Evolutionary conservation across 179 eudicot species (phyloP).

Genomic region (Spinacia oleracea): DNA sequence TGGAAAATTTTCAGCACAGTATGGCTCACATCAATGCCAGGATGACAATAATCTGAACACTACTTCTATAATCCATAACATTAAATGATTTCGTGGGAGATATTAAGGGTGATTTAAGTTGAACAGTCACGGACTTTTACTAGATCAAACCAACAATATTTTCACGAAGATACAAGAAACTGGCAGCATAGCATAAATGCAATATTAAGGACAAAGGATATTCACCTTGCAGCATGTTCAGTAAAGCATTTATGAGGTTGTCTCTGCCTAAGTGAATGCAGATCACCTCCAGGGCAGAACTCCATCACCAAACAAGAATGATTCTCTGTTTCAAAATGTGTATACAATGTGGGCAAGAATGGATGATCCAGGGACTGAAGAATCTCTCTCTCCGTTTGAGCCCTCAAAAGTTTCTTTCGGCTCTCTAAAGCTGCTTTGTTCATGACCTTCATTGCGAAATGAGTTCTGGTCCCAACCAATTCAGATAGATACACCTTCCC

Average conservation of each 20-base stretch:
- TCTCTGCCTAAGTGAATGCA: conserved; percentile 55
- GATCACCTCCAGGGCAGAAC: conserved; percentile 67
- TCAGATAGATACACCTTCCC: conserved; percentile 58
- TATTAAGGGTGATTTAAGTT: neutral
- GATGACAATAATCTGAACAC: neutral
- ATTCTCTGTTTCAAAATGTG: conserved; percentile 56
- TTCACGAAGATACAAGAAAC: neutral
- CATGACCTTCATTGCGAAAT: conserved; percentile 65
- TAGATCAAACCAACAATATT: neutral
- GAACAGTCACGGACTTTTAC: neutral
- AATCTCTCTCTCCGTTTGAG: conserved; percentile 62
- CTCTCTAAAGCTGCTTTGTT: conserved; percentile 51
- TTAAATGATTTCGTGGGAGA: neutral
- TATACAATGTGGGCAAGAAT: conserved; percentile 56
- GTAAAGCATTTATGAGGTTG: conserved; percentile 54
- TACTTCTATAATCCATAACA: neutral
- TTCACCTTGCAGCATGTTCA: conserved; percentile 60
- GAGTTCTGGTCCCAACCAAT: conserved; percentile 46
- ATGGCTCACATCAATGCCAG: neutral
- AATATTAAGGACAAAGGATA: neutral
- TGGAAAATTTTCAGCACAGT: neutral
- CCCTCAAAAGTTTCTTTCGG: conserved; percentile 55
- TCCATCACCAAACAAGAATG: conserved; percentile 61
- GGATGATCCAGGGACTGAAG: conserved; percentile 65
- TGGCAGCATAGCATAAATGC: neutral